Evolutionary conservation across 768 basidiomycete genomes (phyloP), one percentile per base, ranked within the genome.

Genomic region (Russula ochroleuca): DNA sequence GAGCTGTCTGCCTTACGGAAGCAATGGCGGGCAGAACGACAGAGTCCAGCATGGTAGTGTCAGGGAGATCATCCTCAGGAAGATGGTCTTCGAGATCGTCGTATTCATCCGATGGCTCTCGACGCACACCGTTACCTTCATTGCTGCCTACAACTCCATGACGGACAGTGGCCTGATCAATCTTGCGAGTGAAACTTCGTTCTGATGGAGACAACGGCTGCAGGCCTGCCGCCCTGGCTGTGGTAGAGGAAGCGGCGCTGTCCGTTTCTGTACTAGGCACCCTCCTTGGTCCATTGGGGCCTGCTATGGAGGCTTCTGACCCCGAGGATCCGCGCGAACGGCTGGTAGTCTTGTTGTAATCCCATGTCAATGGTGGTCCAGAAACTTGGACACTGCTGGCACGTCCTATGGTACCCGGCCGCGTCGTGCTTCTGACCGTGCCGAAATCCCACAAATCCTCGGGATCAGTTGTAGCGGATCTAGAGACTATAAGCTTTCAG

Each of bases 371-470:
- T 23, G 85, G 83, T 17, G 86, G 86, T 1, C 87, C 87, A 45
- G 86, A 82, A 47, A 82, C 77, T 57, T 81, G 81, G 66, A 84
- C 75, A 61, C 81, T 81, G 69, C 80, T 83, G 37, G 85, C 74
- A 57, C 86, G 82, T n/a, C 90, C 90, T 51, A 92, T 80, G 17
- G 91, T 91, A 21, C 66, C 59, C 9, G 68, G 66, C 23, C 68
- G 68, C 15, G 76, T 78, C 62, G 83, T 83, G 70, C 94, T 87
- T 61, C 92, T 89, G 51, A 98, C 88, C 9, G 96, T 98, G 15
- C 96, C 96, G 75, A 98, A 97, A 73, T 98, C 96, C 96, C 96
- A 98, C 38, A 98, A 77, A 67, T 95, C 93, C 57, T 92, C 91
- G 3, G 82, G 79, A 68, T 90, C 88, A 41, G 79, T 81, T 59